Base-by-base conservation (phyloP, 2,329 filamentous ascomycete species). In the Alternaria dauci region DNA sequence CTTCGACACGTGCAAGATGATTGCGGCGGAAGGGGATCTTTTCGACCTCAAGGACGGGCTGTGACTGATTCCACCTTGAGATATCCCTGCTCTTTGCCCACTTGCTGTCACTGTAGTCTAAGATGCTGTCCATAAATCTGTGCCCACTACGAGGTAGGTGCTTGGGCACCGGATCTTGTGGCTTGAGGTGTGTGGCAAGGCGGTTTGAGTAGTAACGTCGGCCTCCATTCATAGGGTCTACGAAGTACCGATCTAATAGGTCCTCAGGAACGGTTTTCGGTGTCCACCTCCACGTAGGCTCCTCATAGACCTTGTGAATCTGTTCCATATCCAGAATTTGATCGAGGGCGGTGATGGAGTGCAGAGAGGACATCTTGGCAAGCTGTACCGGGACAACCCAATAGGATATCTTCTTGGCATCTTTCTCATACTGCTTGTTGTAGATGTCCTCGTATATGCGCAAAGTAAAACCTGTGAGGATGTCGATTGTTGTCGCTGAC, bases 371-470 rank as follows among this genome's bases (percentile, higher is more conserved):
- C 2, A 47, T 28, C 14, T 44, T 46, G 2, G 63, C 62, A 39
- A 52, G 23, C 23, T 59, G 62, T 14, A 84, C 66, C 6, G 95
- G 94, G 0, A 88, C 91, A 14, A 97, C 73, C 81, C 93, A 97
- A 77, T 97, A 99, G 0, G 93, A 90, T 75, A 97, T 85, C 28
- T 89, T 87, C 1, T 83, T 78, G 0, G 82, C 68, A 16, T 88
- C 83, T 0, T 86, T 81, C 50, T 91, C 88, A 70, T 92, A 99
- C 3, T 84, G 83, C 76, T 99, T 99, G 77, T 93, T 94, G 81
- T 97, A 98, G 0, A 97, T 82, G 68, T 98, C 93, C 16, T 87
- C 81, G 76, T 96, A 97, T 0, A 96, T 78, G 5, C 86, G 84
- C 41, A 96, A 80, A 0, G 92, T 97, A 74, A 95, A 96, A 0